These are phyloP conservation scores for Letharia columbiana DNA, from an alignment of 495 filamentous ascomycete genomes.

Conservation along the genomic window DNA sequence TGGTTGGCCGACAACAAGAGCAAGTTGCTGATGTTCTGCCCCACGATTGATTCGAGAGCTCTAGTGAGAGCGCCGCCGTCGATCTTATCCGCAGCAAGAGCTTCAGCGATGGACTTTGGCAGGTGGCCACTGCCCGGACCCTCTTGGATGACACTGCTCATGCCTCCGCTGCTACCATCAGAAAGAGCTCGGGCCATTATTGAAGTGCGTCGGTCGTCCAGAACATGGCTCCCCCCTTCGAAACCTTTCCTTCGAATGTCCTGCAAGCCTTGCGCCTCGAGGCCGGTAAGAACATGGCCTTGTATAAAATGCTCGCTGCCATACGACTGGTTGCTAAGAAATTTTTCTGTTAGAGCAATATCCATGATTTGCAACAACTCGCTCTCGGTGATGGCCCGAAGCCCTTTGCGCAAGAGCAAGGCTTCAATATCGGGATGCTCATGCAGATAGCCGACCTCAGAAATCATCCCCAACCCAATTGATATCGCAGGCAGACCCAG, in stretches of 20 bases:
- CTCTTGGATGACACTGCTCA: no score
- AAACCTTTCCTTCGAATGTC: conserved; percentile 25
- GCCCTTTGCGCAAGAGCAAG: conserved; percentile 27
- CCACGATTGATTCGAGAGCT: neutral
- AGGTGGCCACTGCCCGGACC: no score
- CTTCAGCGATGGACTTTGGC: neutral
- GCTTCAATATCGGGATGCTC: conserved; percentile 34
- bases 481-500: conserved; percentile 16
- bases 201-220: no score
- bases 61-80: neutral
- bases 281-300: conserved; percentile 24
- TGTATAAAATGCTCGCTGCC: neutral
- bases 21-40: neutral
- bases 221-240: conserved; percentile 21
- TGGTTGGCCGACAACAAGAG: neutral
- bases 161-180: neutral
- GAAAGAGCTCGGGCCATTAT: conserved; percentile 2
- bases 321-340: neutral
- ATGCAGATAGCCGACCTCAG: conserved; percentile 30
- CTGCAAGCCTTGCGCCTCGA: conserved; percentile 24
- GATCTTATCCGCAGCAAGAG: neutral
- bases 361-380: conserved; percentile 33
- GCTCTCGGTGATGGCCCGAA: conserved; percentile 30
- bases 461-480: conserved; percentile 25
- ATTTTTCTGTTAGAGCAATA: conserved; percentile 22